phyloP scores from a whole-genome alignment of 1,284 basidiomycete species.

The Rhizopogon parksii region DNA sequence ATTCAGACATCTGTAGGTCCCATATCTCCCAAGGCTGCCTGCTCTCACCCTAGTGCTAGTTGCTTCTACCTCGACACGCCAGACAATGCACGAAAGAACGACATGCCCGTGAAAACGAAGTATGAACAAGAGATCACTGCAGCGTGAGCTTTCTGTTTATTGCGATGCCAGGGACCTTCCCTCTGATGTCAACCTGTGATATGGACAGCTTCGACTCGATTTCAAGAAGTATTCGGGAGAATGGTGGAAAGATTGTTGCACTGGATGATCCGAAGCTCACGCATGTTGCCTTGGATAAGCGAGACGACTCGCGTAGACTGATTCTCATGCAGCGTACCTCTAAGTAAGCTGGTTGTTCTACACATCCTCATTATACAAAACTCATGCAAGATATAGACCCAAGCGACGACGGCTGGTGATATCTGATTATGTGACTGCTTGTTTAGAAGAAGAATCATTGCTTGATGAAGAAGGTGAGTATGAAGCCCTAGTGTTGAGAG shows the following conservation, averaged over 20 bases:
- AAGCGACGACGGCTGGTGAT: slow-evolving; percentile 75
- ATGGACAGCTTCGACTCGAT: slow-evolving; percentile 50
- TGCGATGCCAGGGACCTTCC: not conserved
- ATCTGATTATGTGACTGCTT: slow-evolving; percentile 69
- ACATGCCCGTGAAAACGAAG: slow-evolving; percentile 52
- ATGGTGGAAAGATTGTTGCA: slow-evolving; percentile 67
- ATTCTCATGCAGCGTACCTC: slow-evolving; percentile 66
- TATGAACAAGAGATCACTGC: slow-evolving; percentile 43
- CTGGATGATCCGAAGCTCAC: slow-evolving; percentile 74
- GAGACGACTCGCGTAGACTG: slow-evolving; percentile 62
- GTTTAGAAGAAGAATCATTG: slow-evolving; percentile 72
- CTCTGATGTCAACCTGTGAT: slow-evolving; percentile 1
- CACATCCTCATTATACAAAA: not conserved
- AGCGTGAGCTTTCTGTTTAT: slow-evolving; percentile 33
- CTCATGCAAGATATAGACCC: slow-evolving; percentile 38
- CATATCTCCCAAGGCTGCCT: not conserved
- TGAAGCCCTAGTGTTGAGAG: slow-evolving; percentile 2
- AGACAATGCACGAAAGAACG: slow-evolving; percentile 60
- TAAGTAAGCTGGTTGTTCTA: slow-evolving; percentile 38
- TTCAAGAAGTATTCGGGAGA: slow-evolving; percentile 44
- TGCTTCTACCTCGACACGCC: slow-evolving; percentile 85
- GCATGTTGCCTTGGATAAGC: slow-evolving; percentile 77
- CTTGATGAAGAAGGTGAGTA: slow-evolving; percentile 71
- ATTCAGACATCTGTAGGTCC: slow-evolving; percentile 71
- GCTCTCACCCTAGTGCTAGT: slow-evolving; percentile 31